These are phyloP conservation scores for Penicillium italicum DNA, from an alignment of 2,329 filamentous ascomycete genomes.

Conservation along the genomic window DNA sequence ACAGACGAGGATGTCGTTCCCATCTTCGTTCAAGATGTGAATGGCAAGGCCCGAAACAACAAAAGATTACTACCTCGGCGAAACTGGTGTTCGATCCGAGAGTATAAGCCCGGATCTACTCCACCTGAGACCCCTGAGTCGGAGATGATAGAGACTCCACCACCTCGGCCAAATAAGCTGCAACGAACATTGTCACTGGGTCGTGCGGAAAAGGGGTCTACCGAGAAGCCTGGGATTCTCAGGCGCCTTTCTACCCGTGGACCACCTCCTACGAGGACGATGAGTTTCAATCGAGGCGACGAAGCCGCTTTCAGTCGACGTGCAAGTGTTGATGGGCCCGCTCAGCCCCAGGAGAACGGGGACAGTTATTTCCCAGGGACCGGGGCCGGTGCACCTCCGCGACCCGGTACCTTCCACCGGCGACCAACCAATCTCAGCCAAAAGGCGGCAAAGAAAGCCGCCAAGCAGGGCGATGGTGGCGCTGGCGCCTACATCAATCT, in stretches of 20 bases:
- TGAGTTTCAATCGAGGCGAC: slow-evolving; percentile 34
- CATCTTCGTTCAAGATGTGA: slow-evolving; percentile 83
- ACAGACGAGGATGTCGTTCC: slow-evolving; percentile 97
- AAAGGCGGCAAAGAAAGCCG: slow-evolving; percentile 57
- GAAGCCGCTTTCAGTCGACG: slow-evolving; percentile 23
- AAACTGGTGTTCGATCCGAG: slow-evolving; percentile 92
- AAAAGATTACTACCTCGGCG: slow-evolving; percentile 81
- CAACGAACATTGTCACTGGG: slow-evolving; percentile 61
- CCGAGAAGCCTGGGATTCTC: slow-evolving; percentile 37
- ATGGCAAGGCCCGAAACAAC: slow-evolving; percentile 86
- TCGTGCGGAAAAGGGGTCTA: slow-evolving; percentile 48
- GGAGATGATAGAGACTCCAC: slow-evolving; percentile 34
- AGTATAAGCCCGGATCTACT: slow-evolving; percentile 74
- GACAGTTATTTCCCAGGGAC: slow-evolving; percentile 34
- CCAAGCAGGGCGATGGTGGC: slow-evolving; percentile 52
- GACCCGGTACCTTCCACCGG: slow-evolving; percentile 57
- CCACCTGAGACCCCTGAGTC: slow-evolving; percentile 64
- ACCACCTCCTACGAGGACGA: slow-evolving; percentile 39
- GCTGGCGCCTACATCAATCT: slow-evolving; percentile 64
- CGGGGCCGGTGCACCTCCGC: slow-evolving; percentile 18
- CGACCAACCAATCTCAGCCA: slow-evolving; percentile 65
- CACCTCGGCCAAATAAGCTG: slow-evolving; percentile 40
- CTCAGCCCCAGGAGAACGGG: slow-evolving; percentile 28
- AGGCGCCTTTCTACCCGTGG: slow-evolving; percentile 48
- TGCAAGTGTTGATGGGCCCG: slow-evolving; percentile 36